Base-by-base conservation (phyloP, 495 filamentous ascomycete genomes). In the Penicillium antarcticum region DNA sequence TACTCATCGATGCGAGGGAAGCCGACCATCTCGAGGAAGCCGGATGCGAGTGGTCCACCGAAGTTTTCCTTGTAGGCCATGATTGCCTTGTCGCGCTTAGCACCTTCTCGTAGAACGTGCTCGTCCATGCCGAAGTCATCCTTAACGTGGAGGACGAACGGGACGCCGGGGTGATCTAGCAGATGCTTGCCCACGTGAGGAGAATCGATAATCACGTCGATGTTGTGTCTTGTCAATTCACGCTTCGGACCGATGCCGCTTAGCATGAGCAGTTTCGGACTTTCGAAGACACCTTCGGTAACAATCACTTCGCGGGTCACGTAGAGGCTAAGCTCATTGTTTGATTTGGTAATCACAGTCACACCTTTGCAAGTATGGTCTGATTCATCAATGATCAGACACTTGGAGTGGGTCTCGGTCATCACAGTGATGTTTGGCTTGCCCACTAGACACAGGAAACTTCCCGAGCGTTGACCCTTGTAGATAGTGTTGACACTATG, bases 151-250 rank as follows among this genome's bases (percentile, higher is more conserved):
- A 80, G 71, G 10, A 79, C 75, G 55, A 76, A 69, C 7, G 78
- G 62, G 16, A 78, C 65, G 32, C 60, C 58, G 17, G 60, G 60
- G 56, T 80, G 78, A 57, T 86, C 80, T 40, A 84, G 80, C 0
- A 87, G 63, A 57, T 87, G 86, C 12, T 70, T 65, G 24, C 85
- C 85, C 0, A 87, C 83, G 16, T 77, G 78, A 0, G 80, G 78
- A 0, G 80, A 68, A 44, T 80, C 73, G 31, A 68, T 53, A 2
- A 84, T 44, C 0, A 80, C 61, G 1, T 71, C 53, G 37, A 86
- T 84, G 19, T 60, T 53, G 48, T 73, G 67, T 2, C 51, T 47
- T 1, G 53, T 11, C 1, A 88, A 73, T 31, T 82, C 72, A 0
- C 39, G 51, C 2, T 46, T 43, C 0, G 80, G 73, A 0, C 85